Evolutionary conservation across 2,329 filamentous ascomycete genomes (phyloP), one percentile per base, ranked within the genome.

Genomic region (Westerdykella ornata): DNA sequence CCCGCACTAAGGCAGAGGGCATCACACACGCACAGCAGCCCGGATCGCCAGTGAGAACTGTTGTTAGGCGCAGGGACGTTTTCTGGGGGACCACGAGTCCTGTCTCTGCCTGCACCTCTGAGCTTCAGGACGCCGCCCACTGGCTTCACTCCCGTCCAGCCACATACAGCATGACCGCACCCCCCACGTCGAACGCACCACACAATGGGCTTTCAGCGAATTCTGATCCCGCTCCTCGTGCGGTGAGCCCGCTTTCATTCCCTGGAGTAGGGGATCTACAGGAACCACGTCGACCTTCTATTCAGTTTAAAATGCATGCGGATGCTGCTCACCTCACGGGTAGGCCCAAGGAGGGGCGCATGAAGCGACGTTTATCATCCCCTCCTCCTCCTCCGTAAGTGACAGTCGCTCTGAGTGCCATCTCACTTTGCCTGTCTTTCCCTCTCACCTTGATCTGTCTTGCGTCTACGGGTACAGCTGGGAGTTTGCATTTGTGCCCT

Each of bases 361-460:
- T 56, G 39, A 56, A 56, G 46, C 57, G 65, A 28, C 60, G 64
- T 14, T 53, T 68, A 45, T 66, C 63, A 36, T 67, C 63, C 38
- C 66, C 66, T 48, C 66, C 66, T 14, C 66, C 66, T 45, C 66
- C 66, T 39, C 64, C 65, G 66, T 68, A 59, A 64, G 64, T 66
- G 30, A 17, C n/a, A 15, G n/a, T 33, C 30, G n/a, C 26, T 15
- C 16, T n/a, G 8, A 33, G 22, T 26, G 7, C 22, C 7, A n/a
- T n/a, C n/a, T n/a, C n/a, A n/a, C n/a, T n/a, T n/a, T n/a, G n/a
- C n/a, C 12, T 8, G 22, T 26, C 3, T 11, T 26, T 26, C 12
- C 7, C 13, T 5, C 9, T 15, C 14, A 40, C n/a, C 8, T 16
- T 8, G 26, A 15, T 34, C 51, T 63, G 33, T 59, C 50, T 47